Percentiles rank a stretch among this genome's conserved stretches.
Evolutionary conservation across 148 eudicot species (phyloP).

Genomic region (Fagopyrum esculentum): DNA sequence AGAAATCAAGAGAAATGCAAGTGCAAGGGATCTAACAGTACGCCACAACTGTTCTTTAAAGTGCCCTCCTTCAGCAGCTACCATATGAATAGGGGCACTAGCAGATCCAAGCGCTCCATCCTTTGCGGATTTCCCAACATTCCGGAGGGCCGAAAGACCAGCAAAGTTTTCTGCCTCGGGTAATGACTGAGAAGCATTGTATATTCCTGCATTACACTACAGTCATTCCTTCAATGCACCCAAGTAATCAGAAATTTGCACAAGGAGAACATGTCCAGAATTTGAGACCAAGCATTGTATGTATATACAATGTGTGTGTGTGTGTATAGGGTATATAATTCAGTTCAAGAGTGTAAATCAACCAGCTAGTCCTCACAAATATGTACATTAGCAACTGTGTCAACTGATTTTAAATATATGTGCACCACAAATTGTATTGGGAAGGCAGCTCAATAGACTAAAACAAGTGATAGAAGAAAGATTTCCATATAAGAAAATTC

Average conservation of each 20-base stretch:
- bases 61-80: constrained; percentile 79
- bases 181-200: constrained; percentile 25
- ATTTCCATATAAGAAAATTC: neutral
- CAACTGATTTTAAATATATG: neutral
- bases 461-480: neutral
- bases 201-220: constrained; percentile 35
- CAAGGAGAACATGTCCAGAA: neutral
- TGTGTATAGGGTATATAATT: neutral
- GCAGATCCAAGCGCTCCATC: constrained; percentile 89
- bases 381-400: neutral
- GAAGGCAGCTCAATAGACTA: neutral
- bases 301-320: too few species aligned
- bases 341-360: neutral
- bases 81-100: constrained; percentile 89
- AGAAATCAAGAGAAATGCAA: constrained; percentile 81
- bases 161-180: constrained; percentile 52
- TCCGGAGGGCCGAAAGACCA: constrained; percentile 67
- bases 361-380: neutral
- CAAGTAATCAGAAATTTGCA: neutral
- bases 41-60: constrained; percentile 98
- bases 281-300: neutral
- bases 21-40: constrained; percentile 74
- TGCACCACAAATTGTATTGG: neutral
- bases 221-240: neutral
- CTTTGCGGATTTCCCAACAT: constrained; percentile 62